phyloP scores from a whole-genome alignment of 169 alveolate species.

The Plasmodium vinckei region DNA sequence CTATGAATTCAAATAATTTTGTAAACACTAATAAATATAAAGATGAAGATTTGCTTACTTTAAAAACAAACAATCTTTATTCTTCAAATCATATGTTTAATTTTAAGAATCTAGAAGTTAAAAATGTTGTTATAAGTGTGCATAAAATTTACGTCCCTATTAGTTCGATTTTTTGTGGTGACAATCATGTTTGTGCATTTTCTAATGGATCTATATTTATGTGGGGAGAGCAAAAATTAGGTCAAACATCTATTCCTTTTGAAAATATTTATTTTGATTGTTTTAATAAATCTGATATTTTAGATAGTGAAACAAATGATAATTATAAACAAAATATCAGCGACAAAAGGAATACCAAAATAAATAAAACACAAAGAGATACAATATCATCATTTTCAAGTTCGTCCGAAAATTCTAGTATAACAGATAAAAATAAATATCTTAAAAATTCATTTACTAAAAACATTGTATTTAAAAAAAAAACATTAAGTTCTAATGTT shows the following conservation, averaged over 20 bases:
- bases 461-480: constrained; percentile 38
- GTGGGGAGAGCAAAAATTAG: constrained; percentile 76
- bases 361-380: constrained; percentile 35
- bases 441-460: constrained; percentile 47
- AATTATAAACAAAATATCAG: constrained; percentile 25
- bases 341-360: constrained; percentile 24
- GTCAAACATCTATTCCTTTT: constrained; percentile 72
- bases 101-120: constrained; percentile 62
- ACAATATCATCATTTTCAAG: constrained; percentile 35
- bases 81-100: constrained; percentile 66
- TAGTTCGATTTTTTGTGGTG: constrained; percentile 72
- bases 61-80: constrained; percentile 60
- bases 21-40: constrained; percentile 35
- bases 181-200: constrained; percentile 71
- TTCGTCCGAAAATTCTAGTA: constrained; percentile 24
- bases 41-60: constrained; percentile 48
- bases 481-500: constrained; percentile 42
- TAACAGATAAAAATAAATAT: constrained; percentile 58
- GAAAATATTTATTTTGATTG: constrained; percentile 64
- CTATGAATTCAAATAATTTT: constrained; percentile 28
- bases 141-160: constrained; percentile 68
- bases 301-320: constrained; percentile 64
- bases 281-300: constrained; percentile 24
- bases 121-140: constrained; percentile 65
- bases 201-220: constrained; percentile 74